Evolutionary conservation across 2,329 filamentous ascomycete genomes (phyloP), one percentile per base, ranked within the genome.

Genomic region (Fusarium globosum): DNA sequence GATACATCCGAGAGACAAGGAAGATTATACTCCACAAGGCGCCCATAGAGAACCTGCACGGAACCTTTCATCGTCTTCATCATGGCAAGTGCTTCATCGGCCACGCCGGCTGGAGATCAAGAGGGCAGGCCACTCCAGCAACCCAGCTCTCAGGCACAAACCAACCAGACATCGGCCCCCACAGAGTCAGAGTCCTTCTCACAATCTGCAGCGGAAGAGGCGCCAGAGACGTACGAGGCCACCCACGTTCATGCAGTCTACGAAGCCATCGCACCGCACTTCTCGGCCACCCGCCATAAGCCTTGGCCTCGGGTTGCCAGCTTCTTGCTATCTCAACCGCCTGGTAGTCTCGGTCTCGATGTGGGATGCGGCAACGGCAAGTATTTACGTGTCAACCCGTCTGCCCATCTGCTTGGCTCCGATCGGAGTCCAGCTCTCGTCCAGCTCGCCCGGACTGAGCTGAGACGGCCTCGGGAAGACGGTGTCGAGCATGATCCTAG

Each of bases 311-410:
- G 97, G 76, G 93, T 98, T 63, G 90, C 95, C 71, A 86, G 86
- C 41, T 98, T 98, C 81, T 88, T 98, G 41, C 84, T 86, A 56
- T 84, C 85, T 38, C 88, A 93, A 53, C 80, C 87, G 1, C 84
- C 90, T 18, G 96, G 95, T 33, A 89, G 93, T 56, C 84, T 98
- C 63, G 96, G 96, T 15, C 87, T 97, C 38, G 96, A 99, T 82
- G 88, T 98, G 64, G 96, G 96, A 69, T 98, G 96, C 83, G 96
- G 96, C 68, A 99, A 99, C 84, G 96, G 96, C 76, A 98, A 98
- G 86, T 98, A 98, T 81, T 86, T 98, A 69, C 86, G 88, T 68
- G 93, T 97, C 65, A 97, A 97, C 83, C 88, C 87, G 28, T 83
- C 89, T 76, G 84, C 97, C 55, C 95, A 93, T 84, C 92, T 98